A percentile compares a stretch with the other conserved stretches of the same genome.
Evolutionary conservation across 1,284 basidiomycete species (phyloP).

Genomic region (Puccinia novopanici): DNA sequence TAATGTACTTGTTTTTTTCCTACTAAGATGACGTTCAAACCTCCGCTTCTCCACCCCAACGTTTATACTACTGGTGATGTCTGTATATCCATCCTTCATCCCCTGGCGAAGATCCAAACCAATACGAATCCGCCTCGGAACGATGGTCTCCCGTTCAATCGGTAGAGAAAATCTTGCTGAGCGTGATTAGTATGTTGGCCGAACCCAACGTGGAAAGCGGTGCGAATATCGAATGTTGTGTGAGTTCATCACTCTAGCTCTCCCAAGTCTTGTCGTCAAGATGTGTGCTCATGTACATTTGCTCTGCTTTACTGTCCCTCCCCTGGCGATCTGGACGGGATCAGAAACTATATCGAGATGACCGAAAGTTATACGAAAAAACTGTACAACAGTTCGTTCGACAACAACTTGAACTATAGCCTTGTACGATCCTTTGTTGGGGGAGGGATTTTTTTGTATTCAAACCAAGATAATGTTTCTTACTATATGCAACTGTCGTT

Average conservation of each 20-base stretch:
- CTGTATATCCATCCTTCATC: slow-evolving; percentile 97
- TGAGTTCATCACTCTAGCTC: slow-evolving; percentile 54
- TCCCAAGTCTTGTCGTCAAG: no score
- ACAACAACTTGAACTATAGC: slow-evolving; percentile 46
- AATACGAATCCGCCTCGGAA: slow-evolving; percentile 85
- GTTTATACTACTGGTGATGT: slow-evolving; percentile 93
- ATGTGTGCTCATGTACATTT: not conserved
- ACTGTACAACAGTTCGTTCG: slow-evolving; percentile 46
- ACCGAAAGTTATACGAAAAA: slow-evolving; percentile 62
- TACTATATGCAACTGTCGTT: no score
- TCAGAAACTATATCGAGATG: slow-evolving; percentile 92
- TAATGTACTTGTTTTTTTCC: not conserved
- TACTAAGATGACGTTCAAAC: slow-evolving; percentile 53
- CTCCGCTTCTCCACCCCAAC: slow-evolving; percentile 79
- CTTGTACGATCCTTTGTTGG: not conserved
- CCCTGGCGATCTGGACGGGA: slow-evolving; percentile 57
- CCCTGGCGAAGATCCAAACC: slow-evolving; percentile 79
- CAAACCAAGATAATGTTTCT: not conserved
- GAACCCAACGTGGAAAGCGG: slow-evolving; percentile 99
- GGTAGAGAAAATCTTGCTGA: slow-evolving; percentile 87
- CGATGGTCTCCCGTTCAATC: slow-evolving; percentile 97
- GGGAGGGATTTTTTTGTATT: not conserved
- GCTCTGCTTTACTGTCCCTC: not conserved
- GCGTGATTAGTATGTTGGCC: slow-evolving; percentile 97
- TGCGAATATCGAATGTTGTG: slow-evolving; percentile 81